Evolutionary conservation across 1,139 yeast species (phyloP).

Genomic region (Kurtzmaniella quercitrusa): DNA sequence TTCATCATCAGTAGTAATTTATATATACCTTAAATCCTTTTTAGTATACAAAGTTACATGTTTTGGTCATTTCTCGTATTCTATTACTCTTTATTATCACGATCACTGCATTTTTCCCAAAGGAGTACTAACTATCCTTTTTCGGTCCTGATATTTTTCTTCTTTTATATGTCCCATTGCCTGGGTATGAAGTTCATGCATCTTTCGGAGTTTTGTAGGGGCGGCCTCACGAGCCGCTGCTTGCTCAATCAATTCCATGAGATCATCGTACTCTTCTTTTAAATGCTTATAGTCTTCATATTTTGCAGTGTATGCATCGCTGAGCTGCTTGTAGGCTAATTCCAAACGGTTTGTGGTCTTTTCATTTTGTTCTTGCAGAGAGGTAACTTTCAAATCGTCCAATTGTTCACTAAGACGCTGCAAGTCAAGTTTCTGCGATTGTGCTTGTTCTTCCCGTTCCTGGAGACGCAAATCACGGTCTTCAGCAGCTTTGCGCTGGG

Average conservation of each 20-base stretch:
- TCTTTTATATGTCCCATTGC: background rate
- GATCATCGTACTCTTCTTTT: slow-evolving; percentile 18
- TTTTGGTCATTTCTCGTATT: background rate
- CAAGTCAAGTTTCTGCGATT: background rate
- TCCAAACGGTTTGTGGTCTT: slow-evolving; percentile 11
- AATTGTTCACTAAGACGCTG: background rate
- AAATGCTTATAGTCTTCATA: slow-evolving; percentile 21
- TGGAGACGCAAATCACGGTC: background rate
- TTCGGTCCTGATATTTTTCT: slow-evolving; percentile 8
- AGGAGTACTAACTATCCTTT: slow-evolving; percentile 34
- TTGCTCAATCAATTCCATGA: slow-evolving; percentile 15
- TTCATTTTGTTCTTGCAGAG: too few relatives aligned
- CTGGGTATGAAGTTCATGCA: slow-evolving; percentile 27
- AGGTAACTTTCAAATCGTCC: background rate
- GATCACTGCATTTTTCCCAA: background rate
- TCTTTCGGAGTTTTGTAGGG: slow-evolving; percentile 17
- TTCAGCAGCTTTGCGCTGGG: background rate
- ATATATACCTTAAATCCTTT: background rate
- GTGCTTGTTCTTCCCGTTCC: background rate
- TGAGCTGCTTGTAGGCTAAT: slow-evolving; percentile 20
- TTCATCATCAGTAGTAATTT: too few relatives aligned
- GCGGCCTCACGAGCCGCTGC: slow-evolving; percentile 3
- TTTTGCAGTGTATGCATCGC: slow-evolving; percentile 23
- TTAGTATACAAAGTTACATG: background rate
- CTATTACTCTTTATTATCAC: background rate